Conservation (phyloP, 2,329 filamentous ascomycete species). For the Claviceps sp. region DNA sequence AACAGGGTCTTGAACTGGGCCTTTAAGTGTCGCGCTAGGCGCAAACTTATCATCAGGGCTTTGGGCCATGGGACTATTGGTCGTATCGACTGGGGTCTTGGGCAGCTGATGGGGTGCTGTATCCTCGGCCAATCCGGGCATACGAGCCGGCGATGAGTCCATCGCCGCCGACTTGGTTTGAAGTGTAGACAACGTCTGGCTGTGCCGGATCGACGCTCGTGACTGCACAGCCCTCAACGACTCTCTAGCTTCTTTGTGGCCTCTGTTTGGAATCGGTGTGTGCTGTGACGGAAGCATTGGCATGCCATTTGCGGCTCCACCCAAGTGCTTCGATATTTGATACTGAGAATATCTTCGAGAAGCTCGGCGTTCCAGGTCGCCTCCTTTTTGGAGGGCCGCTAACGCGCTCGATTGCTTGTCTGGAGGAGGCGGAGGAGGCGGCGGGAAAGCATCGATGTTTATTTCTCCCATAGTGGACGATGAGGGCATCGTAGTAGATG, state of each 20-base stretch:
- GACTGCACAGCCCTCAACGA: conserved; percentile 59
- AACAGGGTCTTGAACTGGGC: conserved; percentile 37
- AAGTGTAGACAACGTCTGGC: conserved; percentile 34
- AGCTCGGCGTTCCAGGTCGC: conserved; percentile 81
- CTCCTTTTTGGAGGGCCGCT: conserved; percentile 79
- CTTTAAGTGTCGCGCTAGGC: conserved; percentile 45
- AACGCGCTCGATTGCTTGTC: conserved; percentile 82
- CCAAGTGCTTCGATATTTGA: conserved; percentile 89
- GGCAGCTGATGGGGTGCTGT: conserved; percentile 14
- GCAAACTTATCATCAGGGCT: conserved; percentile 52
- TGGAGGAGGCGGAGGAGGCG: conserved; percentile 52
- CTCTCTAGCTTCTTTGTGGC: conserved; percentile 64
- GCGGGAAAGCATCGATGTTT: conserved; percentile 53
- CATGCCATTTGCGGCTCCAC: conserved; percentile 65
- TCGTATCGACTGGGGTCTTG: conserved; percentile 6
- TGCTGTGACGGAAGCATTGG: conserved; percentile 77
- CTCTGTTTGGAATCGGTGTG: conserved; percentile 72
- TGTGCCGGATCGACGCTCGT: conserved; percentile 37
- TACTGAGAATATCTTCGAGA: conserved; percentile 92
- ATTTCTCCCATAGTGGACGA: conserved; percentile 28
- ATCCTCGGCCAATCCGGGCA: conserved; percentile 53
- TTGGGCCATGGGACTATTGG: conserved; percentile 26
- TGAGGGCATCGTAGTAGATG: conserved; percentile 35
- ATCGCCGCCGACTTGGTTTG: conserved; percentile 25
- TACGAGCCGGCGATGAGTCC: conserved; percentile 51